Evolutionary conservation across 2,329 filamentous ascomycete species (phyloP).

Genomic region (Curvularia verruculosa): DNA sequence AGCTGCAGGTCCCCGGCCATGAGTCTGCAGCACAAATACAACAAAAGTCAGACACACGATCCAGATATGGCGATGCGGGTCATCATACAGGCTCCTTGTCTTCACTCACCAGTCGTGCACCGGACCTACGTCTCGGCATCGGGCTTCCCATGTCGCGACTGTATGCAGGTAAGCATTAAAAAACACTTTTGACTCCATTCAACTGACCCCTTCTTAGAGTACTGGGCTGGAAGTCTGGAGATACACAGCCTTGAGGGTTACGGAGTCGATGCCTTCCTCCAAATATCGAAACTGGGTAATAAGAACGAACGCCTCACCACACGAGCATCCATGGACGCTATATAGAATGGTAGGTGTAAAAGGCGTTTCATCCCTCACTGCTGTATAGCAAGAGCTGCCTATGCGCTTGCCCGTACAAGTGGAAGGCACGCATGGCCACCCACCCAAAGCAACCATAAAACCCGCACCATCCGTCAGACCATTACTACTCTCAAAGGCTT

Average conservation of each 20-base stretch:
- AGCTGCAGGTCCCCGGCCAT: constrained; percentile 62
- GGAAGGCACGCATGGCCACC: background rate
- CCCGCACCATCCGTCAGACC: background rate
- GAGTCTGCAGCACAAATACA: constrained; percentile 20
- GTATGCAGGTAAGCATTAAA: constrained; percentile 64
- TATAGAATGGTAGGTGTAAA: constrained; percentile 37
- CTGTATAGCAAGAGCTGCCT: background rate
- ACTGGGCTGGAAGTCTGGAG: constrained; percentile 93
- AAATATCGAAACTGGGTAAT: constrained; percentile 95
- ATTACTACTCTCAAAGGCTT: background rate
- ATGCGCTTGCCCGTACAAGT: background rate
- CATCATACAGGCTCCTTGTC: constrained; percentile 69
- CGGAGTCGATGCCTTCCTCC: constrained; percentile 92
- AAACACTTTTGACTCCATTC: background rate
- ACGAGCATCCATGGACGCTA: constrained; percentile 59
- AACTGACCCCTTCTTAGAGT: constrained; percentile 61
- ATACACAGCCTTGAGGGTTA: constrained; percentile 94
- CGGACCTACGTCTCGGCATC: constrained; percentile 87
- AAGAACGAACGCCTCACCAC: constrained; percentile 91
- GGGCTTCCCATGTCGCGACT: constrained; percentile 91
- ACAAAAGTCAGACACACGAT: constrained; percentile 27
- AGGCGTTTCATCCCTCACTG: background rate
- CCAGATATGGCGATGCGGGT: constrained; percentile 32
- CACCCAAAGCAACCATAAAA: background rate
- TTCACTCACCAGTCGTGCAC: constrained; percentile 79